Conservation (phyloP, 148 eudicot genomes). For the Fallopia convolvulus region DNA sequence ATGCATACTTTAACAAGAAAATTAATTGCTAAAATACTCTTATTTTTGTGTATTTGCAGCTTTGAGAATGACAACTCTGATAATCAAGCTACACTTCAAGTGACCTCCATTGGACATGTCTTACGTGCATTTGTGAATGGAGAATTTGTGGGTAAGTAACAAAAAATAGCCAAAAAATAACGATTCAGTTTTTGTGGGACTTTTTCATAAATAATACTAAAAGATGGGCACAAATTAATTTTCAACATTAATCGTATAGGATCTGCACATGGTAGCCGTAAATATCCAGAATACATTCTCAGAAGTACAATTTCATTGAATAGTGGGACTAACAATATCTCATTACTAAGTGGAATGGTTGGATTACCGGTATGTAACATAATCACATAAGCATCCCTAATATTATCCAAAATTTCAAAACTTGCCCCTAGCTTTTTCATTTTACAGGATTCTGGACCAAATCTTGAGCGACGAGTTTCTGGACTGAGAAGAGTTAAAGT, state of each 20-base stretch:
- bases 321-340: background rate
- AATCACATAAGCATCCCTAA: background rate
- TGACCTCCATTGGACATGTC: background rate
- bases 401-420: no score
- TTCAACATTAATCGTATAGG: background rate
- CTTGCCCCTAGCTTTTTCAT: background rate
- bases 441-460: slow-evolving; percentile 3
- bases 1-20: background rate
- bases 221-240: background rate
- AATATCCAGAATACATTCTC: background rate
- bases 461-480: background rate
- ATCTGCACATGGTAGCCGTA: slow-evolving; percentile 1
- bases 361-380: slow-evolving; percentile 2
- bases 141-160: background rate
- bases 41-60: background rate
- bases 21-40: background rate
- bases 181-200: background rate
- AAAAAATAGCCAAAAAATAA: background rate
- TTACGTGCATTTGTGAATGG: slow-evolving; percentile 7
- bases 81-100: background rate
- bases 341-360: background rate
- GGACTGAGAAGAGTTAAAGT: background rate
- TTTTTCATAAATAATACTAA: background rate
- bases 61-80: background rate
- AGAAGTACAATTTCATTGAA: slow-evolving; percentile 2